phyloP scores from a whole-genome alignment of 331 rosid genomes.

The Telfairia occidentalis region DNA sequence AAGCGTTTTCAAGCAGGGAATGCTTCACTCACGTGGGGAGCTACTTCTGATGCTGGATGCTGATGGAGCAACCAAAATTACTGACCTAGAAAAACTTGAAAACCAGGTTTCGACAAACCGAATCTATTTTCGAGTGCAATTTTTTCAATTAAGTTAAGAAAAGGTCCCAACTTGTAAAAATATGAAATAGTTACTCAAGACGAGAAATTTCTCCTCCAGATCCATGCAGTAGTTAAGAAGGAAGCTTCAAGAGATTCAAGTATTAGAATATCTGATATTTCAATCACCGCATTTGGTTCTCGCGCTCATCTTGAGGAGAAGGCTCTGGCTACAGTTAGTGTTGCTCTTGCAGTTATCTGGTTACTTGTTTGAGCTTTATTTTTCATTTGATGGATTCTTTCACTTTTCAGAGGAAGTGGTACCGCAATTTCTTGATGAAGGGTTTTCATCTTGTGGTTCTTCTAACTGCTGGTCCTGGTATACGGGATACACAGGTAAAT shows the following conservation, averaged over 20 bases:
- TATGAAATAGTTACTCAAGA: slow-evolving; percentile 11
- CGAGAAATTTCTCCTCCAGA: slow-evolving; percentile 33
- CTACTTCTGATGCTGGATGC: slow-evolving; percentile 95
- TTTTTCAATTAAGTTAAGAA: background rate
- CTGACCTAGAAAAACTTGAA: slow-evolving; percentile 85
- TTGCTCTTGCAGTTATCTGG: slow-evolving; percentile 6
- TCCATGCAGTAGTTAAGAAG: slow-evolving; percentile 38
- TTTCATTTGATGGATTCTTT: slow-evolving; percentile 19
- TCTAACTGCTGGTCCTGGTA: slow-evolving; percentile 87
- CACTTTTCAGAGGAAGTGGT: slow-evolving; percentile 77
- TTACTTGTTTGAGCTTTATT: slow-evolving; percentile 11
- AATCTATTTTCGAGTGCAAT: background rate
- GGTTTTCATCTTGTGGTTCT: slow-evolving; percentile 98
- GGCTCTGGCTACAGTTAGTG: slow-evolving; percentile 78
- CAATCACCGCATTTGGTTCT: slow-evolving; percentile 83
- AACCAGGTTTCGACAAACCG: slow-evolving; percentile 39
- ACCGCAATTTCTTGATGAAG: slow-evolving; percentile 94
- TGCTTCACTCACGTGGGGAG: slow-evolving; percentile 97
- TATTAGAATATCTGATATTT: slow-evolving; percentile 62
- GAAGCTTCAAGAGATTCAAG: slow-evolving; percentile 36
- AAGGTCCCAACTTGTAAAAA: background rate
- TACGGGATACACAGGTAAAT: slow-evolving; percentile 88
- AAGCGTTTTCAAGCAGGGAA: slow-evolving; percentile 91
- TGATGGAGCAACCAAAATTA: slow-evolving; percentile 92
- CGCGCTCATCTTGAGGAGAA: slow-evolving; percentile 95